Conservation (phyloP, 305 asterid genomes). For the Fraxinus nigra region DNA sequence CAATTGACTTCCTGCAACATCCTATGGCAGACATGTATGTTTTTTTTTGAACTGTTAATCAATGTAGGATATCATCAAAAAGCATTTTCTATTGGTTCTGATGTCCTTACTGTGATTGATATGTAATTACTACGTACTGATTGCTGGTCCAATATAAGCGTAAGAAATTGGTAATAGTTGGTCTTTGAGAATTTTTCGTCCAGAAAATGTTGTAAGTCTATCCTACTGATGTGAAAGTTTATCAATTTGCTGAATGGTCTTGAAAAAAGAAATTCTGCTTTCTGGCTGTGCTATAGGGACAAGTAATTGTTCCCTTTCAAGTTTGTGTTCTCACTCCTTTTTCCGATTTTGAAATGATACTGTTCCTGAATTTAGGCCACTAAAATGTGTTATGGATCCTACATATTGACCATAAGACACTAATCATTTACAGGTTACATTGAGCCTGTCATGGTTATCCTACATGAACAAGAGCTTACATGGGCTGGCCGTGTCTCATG, state of each 20-base stretch:
- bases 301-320: conserved; percentile 3
- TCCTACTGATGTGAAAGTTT: conserved; percentile 18
- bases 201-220: neutral
- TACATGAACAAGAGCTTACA: conserved; percentile 89
- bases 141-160: conserved; percentile 15
- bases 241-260: conserved; percentile 12
- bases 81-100: neutral
- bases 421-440: conserved; percentile 65
- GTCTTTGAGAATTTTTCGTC: neutral
- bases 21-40: neutral
- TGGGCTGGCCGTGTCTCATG: conserved; percentile 97
- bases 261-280: conserved; percentile 1
- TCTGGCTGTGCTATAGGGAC: conserved; percentile 15
- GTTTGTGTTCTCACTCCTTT: neutral
- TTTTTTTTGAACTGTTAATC: conserved; percentile 2
- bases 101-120: neutral
- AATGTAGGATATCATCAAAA: neutral
- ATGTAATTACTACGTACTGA: conserved; percentile 6
- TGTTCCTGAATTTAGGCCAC: conserved; percentile 18
- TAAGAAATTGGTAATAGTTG: neutral
- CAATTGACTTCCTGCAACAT: conserved; percentile 15
- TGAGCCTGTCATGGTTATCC: conserved; percentile 96
- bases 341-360: conserved; percentile 11
- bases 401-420: conserved; percentile 19
- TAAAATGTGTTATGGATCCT: conserved; percentile 10